These are phyloP conservation scores for Tolypocladium cylindrosporum DNA, from an alignment of 2,329 filamentous ascomycete species.

Conservation along the genomic window DNA sequence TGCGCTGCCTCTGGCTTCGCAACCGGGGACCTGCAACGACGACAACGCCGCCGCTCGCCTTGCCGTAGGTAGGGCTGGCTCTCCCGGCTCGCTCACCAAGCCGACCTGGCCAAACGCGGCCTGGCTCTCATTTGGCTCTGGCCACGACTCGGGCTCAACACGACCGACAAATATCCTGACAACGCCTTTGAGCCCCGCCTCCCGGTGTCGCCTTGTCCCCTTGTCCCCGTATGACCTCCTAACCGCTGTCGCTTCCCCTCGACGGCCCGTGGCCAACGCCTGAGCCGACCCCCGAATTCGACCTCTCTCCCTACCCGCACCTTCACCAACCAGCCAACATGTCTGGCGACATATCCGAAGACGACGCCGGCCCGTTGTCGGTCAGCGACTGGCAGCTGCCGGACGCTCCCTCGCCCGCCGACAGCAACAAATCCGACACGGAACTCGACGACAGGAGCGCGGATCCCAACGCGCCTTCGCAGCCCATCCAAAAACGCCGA, in stretches of 20 bases:
- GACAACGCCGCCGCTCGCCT: slow-evolving; percentile 4
- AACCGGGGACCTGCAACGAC: slow-evolving; percentile 16
- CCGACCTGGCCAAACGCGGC: not conserved
- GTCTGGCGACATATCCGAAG: slow-evolving; percentile 31
- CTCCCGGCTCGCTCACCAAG: not conserved
- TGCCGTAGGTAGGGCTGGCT: not conserved
- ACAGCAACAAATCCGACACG: slow-evolving; percentile 31
- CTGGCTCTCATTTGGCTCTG: not conserved
- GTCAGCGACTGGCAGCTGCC: slow-evolving; percentile 24
- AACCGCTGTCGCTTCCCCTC: not conserved
- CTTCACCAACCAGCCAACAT: slow-evolving; percentile 11
- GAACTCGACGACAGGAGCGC: slow-evolving; percentile 26
- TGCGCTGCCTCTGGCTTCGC: slow-evolving; percentile 25
- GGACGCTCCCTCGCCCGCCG: slow-evolving; percentile 29
- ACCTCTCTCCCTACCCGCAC: slow-evolving; percentile 1
- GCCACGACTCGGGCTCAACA: not conserved
- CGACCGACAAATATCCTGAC: not conserved
- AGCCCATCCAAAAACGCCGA: slow-evolving; percentile 64
- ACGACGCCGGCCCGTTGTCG: slow-evolving; percentile 27
- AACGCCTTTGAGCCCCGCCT: not conserved
- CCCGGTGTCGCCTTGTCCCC: not conserved
- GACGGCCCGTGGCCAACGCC: slow-evolving; percentile 3
- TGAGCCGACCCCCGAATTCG: not conserved
- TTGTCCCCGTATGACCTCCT: slow-evolving; percentile 6
- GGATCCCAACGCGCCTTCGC: slow-evolving; percentile 25